These are phyloP conservation scores for Naegleria fowleri DNA, from an alignment of 208 protist genomes.

Conservation along the genomic window DNA sequence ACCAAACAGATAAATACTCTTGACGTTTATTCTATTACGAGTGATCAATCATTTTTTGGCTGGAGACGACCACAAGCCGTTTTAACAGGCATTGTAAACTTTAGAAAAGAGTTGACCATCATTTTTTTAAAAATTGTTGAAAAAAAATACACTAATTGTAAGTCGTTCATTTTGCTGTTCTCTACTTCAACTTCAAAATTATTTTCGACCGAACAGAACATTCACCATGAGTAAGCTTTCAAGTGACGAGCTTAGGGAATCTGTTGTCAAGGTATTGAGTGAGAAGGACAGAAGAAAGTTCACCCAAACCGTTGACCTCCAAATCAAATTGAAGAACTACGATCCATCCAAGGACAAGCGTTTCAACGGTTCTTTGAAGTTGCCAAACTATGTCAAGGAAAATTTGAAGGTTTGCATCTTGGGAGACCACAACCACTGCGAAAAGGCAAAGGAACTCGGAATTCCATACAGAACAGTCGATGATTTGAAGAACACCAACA, in stretches of 20 bases:
- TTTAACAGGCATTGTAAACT: too few species aligned
- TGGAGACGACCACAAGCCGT: too few species aligned
- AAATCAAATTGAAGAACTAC: conserved; percentile 99
- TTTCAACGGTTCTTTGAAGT: conserved; percentile 92
- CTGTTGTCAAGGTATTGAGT: not conserved
- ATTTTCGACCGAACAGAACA: not conserved
- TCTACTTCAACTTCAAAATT: not conserved
- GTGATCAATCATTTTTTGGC: too few species aligned
- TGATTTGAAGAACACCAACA: conserved; percentile 98
- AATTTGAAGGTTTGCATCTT: conserved; percentile 92
- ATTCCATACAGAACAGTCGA: conserved; percentile 82
- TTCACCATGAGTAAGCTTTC: not conserved
- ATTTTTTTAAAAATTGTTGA: not conserved
- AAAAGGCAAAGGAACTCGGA: conserved; percentile 82
- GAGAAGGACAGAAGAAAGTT: conserved; percentile 17
- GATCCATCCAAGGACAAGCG: conserved; percentile 98
- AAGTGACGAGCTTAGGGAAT: not conserved
- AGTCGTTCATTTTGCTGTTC: not conserved
- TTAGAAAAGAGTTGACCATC: too few species aligned
- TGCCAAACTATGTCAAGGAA: conserved; percentile 84
- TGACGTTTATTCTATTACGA: too few species aligned
- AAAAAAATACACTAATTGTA: not conserved
- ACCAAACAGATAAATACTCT: not conserved
- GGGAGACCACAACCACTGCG: conserved; percentile 89
- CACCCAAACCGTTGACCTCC: conserved; percentile 92